Base-by-base conservation (phyloP, 768 basidiomycete species). In the Strobilomyces dryophilus region DNA sequence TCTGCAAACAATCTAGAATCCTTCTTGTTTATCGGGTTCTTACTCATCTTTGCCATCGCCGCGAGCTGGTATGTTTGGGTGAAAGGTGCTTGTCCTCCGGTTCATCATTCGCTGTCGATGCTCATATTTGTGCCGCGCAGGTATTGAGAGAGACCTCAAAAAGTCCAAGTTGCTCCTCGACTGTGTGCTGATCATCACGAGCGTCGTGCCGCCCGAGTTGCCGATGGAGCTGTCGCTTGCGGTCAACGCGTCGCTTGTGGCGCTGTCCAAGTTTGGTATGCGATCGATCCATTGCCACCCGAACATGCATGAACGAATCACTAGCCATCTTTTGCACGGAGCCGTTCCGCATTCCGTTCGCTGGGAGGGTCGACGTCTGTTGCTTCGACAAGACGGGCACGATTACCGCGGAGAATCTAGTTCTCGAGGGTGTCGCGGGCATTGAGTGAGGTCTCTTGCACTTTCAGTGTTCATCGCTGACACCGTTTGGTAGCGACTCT, bases 361-460 rank as follows among this genome's bases (percentile, higher is more conserved):
- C 97, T 6, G 97, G 97, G 6, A 82, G 93, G 20, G 94, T 98
- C 3, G 97, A 99, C 61, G 88, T 98, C 15, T 99, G 97, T 71
- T 98, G 97, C 71, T 98, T 99, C 61, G 97, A 99, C 73, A 99
- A 99, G 79, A 99, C 97, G 0, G 97, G 95, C 21, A 98, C 97
- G 0, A 98, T 99, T 60, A 99, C 97, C 0, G 92, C 92, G 0
- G 95, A 98, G 68, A 87, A 94, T 67, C 74, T 98, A 12, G 93
- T 98, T 8, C 78, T 98, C 1, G 95, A 99, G 66, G 97, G 97
- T 49, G 81, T 99, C 39, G 91, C 81, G 26, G 97, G 95, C 48
- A 79, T 97, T 42, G 81, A 92, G 95, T 98, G 64, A 63, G 91
- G 74, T 15, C n/a, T 18, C 18, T 36, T 15, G 8, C 37, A 43